Conservation (phyloP, 2,329 filamentous ascomycete genomes). For the Trichoderma endophyticum region DNA sequence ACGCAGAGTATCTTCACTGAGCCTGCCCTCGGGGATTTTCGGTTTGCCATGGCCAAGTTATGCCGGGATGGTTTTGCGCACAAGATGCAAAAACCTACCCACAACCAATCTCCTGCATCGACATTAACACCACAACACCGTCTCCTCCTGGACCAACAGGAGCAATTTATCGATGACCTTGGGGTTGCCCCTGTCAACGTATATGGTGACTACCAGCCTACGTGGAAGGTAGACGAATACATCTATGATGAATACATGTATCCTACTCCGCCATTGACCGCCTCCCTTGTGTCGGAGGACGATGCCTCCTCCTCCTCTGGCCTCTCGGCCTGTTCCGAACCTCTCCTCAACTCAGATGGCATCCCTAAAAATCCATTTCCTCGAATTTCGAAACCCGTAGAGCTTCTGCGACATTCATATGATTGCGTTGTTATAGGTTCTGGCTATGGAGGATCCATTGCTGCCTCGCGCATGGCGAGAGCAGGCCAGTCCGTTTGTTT, state of each 20-base stretch:
- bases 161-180: background rate
- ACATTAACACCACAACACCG: background rate
- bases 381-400: slow-evolving; percentile 54
- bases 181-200: background rate
- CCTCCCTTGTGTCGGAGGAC: background rate
- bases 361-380: slow-evolving; percentile 40
- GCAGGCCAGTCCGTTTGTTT: slow-evolving; percentile 57
- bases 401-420: slow-evolving; percentile 55
- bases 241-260: background rate
- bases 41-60: background rate
- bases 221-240: background rate
- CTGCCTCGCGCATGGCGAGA: slow-evolving; percentile 62
- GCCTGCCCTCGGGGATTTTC: background rate
- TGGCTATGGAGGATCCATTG: slow-evolving; percentile 65
- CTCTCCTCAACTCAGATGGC: background rate
- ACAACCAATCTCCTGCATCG: background rate
- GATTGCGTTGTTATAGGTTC: slow-evolving; percentile 67
- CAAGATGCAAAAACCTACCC: background rate
- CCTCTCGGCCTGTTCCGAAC: background rate
- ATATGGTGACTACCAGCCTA: background rate
- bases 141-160: background rate
- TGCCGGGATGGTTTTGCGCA: background rate
- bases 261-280: background rate
- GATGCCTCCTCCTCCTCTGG: background rate
- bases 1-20: background rate